Evolutionary conservation across 1,284 basidiomycete species (phyloP).

Genomic region (Trametes versicolor): DNA sequence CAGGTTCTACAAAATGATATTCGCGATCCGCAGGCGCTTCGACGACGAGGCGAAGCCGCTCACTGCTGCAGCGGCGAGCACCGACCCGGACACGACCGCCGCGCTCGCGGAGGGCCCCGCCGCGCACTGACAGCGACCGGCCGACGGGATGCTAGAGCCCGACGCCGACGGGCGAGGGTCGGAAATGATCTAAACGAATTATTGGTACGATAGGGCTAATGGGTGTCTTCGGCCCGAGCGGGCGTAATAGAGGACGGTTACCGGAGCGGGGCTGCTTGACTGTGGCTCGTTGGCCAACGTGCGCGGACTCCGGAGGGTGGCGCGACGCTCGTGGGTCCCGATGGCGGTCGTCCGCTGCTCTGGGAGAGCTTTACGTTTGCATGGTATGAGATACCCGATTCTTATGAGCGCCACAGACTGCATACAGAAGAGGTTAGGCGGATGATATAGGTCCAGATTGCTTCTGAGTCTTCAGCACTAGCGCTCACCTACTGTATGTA

Average conservation of each 20-base stretch:
- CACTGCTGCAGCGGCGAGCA: constrained; percentile 5
- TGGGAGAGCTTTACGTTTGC: too few relatives aligned
- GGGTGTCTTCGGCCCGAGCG: background rate
- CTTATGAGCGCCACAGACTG: too few relatives aligned
- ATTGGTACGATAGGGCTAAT: constrained; percentile 26
- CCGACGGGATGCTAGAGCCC: too few relatives aligned
- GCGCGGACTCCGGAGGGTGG: too few relatives aligned
- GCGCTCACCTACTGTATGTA: too few relatives aligned
- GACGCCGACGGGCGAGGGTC: background rate
- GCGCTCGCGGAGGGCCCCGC: constrained; percentile 7
- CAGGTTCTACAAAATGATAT: constrained; percentile 78
- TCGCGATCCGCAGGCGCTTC: constrained; percentile 66
- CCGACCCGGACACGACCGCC: constrained; percentile 5
- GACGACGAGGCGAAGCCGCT: constrained; percentile 36
- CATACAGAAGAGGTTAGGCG: too few relatives aligned
- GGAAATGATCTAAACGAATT: background rate
- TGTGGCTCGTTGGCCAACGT: background rate
- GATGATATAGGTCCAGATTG: too few relatives aligned
- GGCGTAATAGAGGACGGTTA: background rate
- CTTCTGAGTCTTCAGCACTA: too few relatives aligned
- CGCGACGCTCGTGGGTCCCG: too few relatives aligned
- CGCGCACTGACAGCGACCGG: constrained; percentile 4
- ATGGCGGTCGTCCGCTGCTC: too few relatives aligned
- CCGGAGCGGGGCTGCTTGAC: background rate
- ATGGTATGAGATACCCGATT: too few relatives aligned